A percentile compares a stretch with the other conserved stretches of the same genome.
Evolutionary conservation across 495 filamentous ascomycete genomes (phyloP).

Genomic region (Hyaloscypha finlandica): DNA sequence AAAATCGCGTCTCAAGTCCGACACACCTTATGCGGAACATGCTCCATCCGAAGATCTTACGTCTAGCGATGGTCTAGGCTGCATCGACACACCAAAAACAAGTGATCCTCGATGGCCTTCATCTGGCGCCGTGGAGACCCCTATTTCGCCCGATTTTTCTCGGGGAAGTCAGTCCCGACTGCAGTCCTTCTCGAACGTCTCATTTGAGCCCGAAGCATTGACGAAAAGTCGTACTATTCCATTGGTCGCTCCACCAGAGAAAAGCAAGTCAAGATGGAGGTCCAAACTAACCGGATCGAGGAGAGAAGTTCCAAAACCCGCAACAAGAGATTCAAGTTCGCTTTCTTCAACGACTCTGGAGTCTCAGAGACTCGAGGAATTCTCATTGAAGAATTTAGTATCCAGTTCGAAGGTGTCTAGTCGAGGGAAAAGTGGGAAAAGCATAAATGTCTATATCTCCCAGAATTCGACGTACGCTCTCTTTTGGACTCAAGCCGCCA

Average conservation of each 20-base stretch:
- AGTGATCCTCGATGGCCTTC: constrained; percentile 1
- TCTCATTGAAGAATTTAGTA: constrained; percentile 30
- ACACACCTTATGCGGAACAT: constrained; percentile 12
- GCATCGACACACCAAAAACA: not conserved
- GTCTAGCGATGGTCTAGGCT: constrained; percentile 10
- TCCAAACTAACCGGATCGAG: constrained; percentile 33
- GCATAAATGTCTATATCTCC: constrained; percentile 37
- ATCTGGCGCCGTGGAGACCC: not conserved
- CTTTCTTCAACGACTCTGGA: constrained; percentile 36
- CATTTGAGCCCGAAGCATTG: constrained; percentile 16
- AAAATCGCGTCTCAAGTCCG: constrained; percentile 17
- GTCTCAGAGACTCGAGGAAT: constrained; percentile 38
- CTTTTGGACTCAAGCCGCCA: constrained; percentile 40
- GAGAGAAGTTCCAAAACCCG: constrained; percentile 26
- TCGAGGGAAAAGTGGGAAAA: constrained; percentile 34
- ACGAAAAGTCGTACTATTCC: constrained; percentile 27
- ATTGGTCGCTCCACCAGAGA: constrained; percentile 26
- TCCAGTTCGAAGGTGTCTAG: constrained; percentile 25
- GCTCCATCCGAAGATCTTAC: constrained; percentile 5
- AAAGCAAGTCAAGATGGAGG: constrained; percentile 36
- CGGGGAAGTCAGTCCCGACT: constrained; percentile 10
- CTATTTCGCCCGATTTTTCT: not conserved
- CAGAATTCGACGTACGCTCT: constrained; percentile 40
- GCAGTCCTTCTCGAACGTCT: constrained; percentile 9
- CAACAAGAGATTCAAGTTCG: constrained; percentile 36